Percentiles rank a stretch among this genome's conserved stretches.
Conservation (phyloP, 148 eudicot genomes). For the Vaccinium myrtillus region DNA sequence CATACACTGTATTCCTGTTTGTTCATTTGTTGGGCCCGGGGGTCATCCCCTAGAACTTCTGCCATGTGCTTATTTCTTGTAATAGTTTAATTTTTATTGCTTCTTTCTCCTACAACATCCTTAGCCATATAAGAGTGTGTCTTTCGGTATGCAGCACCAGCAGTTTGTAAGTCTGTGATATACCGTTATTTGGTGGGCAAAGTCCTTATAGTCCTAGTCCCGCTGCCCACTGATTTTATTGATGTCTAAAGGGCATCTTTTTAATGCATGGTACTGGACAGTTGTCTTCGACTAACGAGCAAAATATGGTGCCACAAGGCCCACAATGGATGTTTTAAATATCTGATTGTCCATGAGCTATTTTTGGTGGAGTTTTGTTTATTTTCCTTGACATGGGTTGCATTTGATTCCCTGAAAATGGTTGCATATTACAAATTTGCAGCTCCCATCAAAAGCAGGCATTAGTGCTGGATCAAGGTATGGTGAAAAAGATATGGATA, state of each 20-base stretch:
- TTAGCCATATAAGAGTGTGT: not conserved
- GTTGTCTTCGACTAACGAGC: not conserved
- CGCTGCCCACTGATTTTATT: too few species aligned
- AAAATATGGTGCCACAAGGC: not conserved
- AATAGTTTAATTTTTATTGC: not conserved
- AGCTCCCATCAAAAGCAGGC: constrained; percentile 50
- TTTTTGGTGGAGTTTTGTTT: not conserved
- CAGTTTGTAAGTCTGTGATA: not conserved
- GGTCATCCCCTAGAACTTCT: not conserved
- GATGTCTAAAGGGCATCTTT: not conserved
- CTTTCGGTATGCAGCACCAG: not conserved
- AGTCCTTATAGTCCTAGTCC: too few species aligned
- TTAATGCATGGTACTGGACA: not conserved
- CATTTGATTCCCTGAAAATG: not conserved
- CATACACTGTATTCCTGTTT: not conserved
- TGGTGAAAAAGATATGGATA: constrained; percentile 48
- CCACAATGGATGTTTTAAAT: not conserved
- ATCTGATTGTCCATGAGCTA: not conserved
- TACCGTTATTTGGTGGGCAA: not conserved
- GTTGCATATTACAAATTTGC: constrained; percentile 24
- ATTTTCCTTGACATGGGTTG: not conserved
- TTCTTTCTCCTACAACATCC: not conserved
- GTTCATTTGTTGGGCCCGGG: not conserved
- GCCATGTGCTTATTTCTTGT: not conserved
- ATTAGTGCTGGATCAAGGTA: constrained; percentile 45